Evolutionary conservation across 441 rosid species (phyloP), one percentile per base, ranked within the genome.

Genomic region (Breynia disticha): DNA sequence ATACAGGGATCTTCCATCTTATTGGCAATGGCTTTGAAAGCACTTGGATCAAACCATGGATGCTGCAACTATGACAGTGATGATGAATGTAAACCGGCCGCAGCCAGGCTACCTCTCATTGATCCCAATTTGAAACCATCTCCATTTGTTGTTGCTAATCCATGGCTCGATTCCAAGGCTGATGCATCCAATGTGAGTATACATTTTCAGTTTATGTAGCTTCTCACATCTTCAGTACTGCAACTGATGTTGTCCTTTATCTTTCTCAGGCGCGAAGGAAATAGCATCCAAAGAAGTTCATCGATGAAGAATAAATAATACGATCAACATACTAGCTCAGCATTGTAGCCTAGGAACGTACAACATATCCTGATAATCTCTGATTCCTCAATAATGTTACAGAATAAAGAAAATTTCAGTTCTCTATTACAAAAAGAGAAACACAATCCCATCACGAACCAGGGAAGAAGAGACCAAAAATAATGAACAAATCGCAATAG

Each of bases 1-100:
- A 9, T 58, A 35, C 69, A 78, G 86, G 83, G 78, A 37, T 20
- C 48, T 50, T 76, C 74, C 1, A 38, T 74, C 16, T 45, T 74
- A 22, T 37, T 67, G 50, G 69, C 78, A 38, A 63, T 70, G 78
- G 72, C 60, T 41, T 57, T 81, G 38, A 72, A 66, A 67, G 63
- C 75, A 18, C 20, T 63, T 5, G 65, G 66, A 32, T 32, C 57
- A 48, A 60, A 52, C 55, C 57, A 15, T 19, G 44, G 50, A 56
- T 46, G 56, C 38, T 46, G 54, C 38, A 42, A 52, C 44, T 56
- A 54, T 13, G 76, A 75, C 8, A 70, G 65, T 11, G 67, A 75
- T 5, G 75, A 70, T 2, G 76, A 71, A n/a, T 59, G 35, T 47
- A 16, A 48, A 17, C 62, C 64, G 0, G 13, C 41, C 41, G 11